Evolutionary conservation across 2,329 filamentous ascomycete species (phyloP), one percentile per base, ranked within the genome.

Genomic region (Arthrobotrys sinensis): DNA sequence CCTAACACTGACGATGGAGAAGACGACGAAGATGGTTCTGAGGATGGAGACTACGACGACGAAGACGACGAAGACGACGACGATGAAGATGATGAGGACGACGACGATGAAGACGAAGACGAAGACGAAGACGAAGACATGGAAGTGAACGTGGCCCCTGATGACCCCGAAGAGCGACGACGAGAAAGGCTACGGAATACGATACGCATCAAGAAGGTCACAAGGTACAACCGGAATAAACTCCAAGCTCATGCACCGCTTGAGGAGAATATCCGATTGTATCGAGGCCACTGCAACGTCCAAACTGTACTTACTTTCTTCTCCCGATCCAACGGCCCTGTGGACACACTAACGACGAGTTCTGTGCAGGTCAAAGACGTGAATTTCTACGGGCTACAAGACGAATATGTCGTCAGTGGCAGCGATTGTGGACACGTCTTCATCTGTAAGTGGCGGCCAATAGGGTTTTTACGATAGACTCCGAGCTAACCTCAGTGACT

Each of bases 371-470:
- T 91, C 80, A 92, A 92, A 81, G 90, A 92, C 81, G 89, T 91
- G 76, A 91, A 91, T 78, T 92, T 88, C 83, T 91, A 90, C 79
- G 90, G 90, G 0, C 83, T 90, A 43, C 85, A 91, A 75, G 90
- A 92, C 80, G 90, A 91, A 81, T 92, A 91, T 79, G 89, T 92
- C 10, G 89, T 91, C 10, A 90, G 88, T 71, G 90, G 90, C 4
- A 90, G 88, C 76, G 90, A 92, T 81, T 89, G 88, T 63, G 90
- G 90, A 0, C 88, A 91, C 82, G 82, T 92, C 24, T 92, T 92
- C 83, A 91, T 92, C 65, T 91, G 90, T 79, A 68, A 63, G 76
- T 62, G 2, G 14, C 34, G 52, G 21, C 72, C 72, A 76, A 78
- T 72, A 67, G 75, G 66, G 43, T 72, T 48, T 67, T 57, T 52